These are phyloP conservation scores for Clitopilus passeckerianus DNA, from an alignment of 768 basidiomycete genomes.

Conservation along the genomic window DNA sequence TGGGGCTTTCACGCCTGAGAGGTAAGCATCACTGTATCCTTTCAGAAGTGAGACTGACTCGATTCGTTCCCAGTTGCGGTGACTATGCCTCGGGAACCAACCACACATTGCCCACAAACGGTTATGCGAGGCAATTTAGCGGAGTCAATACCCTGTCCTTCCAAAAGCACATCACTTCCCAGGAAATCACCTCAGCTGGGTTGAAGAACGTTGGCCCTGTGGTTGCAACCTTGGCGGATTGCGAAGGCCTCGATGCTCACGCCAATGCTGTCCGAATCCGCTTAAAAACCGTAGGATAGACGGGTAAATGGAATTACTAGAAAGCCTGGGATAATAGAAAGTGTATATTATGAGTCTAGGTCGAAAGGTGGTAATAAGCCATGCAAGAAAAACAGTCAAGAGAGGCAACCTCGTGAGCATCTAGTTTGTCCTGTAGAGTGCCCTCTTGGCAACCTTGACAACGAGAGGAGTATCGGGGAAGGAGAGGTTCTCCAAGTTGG, in stretches of 20 bases:
- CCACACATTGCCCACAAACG: slow-evolving; percentile 94
- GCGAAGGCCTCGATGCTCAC: slow-evolving; percentile 93
- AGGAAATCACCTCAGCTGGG: slow-evolving; percentile 81
- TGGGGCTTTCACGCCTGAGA: slow-evolving; percentile 92
- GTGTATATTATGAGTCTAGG: background rate
- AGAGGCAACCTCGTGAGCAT: slow-evolving; percentile 5
- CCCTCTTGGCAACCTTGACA: slow-evolving; percentile 92
- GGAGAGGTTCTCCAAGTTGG: slow-evolving; percentile 80
- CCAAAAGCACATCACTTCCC: slow-evolving; percentile 98
- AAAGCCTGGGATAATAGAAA: background rate
- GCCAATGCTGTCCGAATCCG: slow-evolving; percentile 94
- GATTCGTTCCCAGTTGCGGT: slow-evolving; percentile 63
- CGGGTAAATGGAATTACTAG: background rate
- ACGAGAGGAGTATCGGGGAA: slow-evolving; percentile 94
- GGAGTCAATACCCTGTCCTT: slow-evolving; percentile 96
- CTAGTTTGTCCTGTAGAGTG: slow-evolving; percentile 85
- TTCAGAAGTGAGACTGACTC: slow-evolving; percentile 1
- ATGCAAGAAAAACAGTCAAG: background rate
- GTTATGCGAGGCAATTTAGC: slow-evolving; percentile 96
- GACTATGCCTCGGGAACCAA: slow-evolving; percentile 99
- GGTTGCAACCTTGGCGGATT: slow-evolving; percentile 87
- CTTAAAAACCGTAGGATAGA: slow-evolving; percentile 25
- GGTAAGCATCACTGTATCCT: slow-evolving; percentile 39
- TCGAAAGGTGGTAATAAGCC: background rate
- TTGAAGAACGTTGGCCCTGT: slow-evolving; percentile 77